Conservation (phyloP, 2,329 filamentous ascomycete species). For the Cercospora canescens region DNA sequence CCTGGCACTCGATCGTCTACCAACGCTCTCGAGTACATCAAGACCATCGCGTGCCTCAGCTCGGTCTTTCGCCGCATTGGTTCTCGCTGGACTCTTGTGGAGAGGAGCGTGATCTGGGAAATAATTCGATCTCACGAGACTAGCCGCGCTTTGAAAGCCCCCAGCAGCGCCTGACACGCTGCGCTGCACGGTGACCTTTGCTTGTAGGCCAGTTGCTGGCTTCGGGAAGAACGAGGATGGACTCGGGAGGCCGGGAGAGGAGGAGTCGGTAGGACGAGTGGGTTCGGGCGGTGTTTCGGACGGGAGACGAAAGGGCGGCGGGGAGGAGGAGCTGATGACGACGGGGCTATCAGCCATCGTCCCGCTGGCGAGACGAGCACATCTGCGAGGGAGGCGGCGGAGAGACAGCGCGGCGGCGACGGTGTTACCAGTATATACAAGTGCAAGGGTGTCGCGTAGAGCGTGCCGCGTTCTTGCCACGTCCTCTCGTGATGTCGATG, state of each 20-base stretch:
- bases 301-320: constrained; percentile 19
- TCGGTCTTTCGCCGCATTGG: neutral
- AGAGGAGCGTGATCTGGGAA: neutral
- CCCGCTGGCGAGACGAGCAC: neutral
- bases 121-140: constrained; percentile 6
- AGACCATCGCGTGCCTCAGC: neutral
- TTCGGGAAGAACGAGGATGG: constrained; percentile 19
- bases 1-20: neutral
- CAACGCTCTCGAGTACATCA: neutral
- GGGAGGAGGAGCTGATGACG: constrained; percentile 28
- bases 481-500: neutral
- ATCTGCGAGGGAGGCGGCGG: neutral
- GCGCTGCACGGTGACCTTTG: constrained; percentile 4
- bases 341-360: constrained; percentile 22
- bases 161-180: constrained; percentile 5
- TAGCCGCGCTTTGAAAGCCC: constrained; percentile 21
- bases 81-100: neutral
- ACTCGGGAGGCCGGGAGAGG: constrained; percentile 23
- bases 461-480: neutral
- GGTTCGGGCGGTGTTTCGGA: constrained; percentile 22
- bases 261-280: constrained; percentile 12
- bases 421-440: neutral
- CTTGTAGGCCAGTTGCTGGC: neutral
- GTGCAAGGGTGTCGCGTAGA: neutral
- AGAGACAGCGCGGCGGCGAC: neutral